A percentile compares a stretch with the other conserved stretches of the same genome.
Evolutionary conservation across 2,329 filamentous ascomycete species (phyloP).

Genomic region (Mariannaea sp.): DNA sequence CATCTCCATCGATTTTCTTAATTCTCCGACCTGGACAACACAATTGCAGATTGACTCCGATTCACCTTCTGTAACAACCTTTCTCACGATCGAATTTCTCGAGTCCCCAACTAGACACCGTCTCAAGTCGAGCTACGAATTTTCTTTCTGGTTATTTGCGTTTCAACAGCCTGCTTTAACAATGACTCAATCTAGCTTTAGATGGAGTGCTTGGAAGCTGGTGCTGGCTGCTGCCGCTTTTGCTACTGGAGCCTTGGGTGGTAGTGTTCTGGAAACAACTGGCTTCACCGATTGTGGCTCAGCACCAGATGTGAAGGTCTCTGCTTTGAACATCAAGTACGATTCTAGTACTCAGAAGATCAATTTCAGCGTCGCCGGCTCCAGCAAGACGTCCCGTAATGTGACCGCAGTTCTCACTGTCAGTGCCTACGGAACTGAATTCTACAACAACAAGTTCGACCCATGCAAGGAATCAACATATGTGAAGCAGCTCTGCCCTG

Average conservation of each 20-base stretch:
- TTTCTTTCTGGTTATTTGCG: constrained; percentile 28
- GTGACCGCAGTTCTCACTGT: constrained; percentile 78
- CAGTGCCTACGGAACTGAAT: constrained; percentile 79
- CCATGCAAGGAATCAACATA: constrained; percentile 74
- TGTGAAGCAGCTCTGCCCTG: constrained; percentile 79
- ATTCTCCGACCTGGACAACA: too few relatives aligned
- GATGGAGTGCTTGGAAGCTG: constrained; percentile 41
- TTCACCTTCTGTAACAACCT: background rate
- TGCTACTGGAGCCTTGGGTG: constrained; percentile 59
- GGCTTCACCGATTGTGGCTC: constrained; percentile 75
- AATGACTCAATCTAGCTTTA: constrained; percentile 42
- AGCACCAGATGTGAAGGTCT: constrained; percentile 65
- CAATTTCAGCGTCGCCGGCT: constrained; percentile 81
- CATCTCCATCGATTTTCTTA: too few relatives aligned
- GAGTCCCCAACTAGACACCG: constrained; percentile 27
- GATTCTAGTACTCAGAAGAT: constrained; percentile 74
- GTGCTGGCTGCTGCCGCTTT: constrained; percentile 45
- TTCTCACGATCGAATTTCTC: constrained; percentile 28
- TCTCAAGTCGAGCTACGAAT: constrained; percentile 30
- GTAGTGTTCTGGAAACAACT: constrained; percentile 76
- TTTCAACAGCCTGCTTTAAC: constrained; percentile 28
- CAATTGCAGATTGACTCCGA: too few relatives aligned
- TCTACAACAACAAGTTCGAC: constrained; percentile 82
- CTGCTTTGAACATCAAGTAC: constrained; percentile 78
- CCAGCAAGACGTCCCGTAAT: constrained; percentile 74